These are phyloP conservation scores for Rhododendron griersonianum DNA, from an alignment of 148 eudicot genomes.

Conservation along the genomic window DNA sequence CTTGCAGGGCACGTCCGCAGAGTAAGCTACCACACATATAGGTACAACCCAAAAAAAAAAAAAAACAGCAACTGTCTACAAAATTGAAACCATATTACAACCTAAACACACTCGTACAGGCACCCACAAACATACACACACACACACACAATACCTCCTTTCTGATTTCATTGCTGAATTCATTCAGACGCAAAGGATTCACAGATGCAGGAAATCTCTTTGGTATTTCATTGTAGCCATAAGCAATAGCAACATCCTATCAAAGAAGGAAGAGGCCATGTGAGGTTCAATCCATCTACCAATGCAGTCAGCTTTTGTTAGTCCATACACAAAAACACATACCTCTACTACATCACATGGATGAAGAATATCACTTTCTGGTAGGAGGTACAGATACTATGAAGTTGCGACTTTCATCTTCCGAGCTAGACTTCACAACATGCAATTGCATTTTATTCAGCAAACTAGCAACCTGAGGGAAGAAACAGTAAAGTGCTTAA, in stretches of 20 bases:
- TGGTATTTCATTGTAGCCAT: conserved; percentile 89
- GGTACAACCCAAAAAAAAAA: too few species aligned
- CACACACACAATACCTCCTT: conserved; percentile 48
- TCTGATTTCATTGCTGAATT: conserved; percentile 65
- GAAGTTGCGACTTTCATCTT: too few species aligned
- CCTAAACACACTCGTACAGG: not conserved
- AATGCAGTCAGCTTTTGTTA: not conserved
- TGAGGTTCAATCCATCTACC: not conserved
- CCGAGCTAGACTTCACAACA: too few species aligned
- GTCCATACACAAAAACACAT: not conserved
- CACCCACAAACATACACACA: too few species aligned
- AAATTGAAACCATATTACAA: not conserved
- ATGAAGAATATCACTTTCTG: too few species aligned
- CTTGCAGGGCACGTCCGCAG: not conserved
- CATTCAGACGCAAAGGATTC: conserved; percentile 69
- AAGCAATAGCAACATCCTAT: conserved; percentile 97
- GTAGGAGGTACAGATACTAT: too few species aligned
- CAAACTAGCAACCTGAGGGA: too few species aligned
- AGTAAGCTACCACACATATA: not conserved
- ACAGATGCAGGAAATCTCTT: conserved; percentile 65
- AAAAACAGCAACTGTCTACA: too few species aligned
- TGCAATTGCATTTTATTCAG: too few species aligned
- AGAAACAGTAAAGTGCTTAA: not conserved
- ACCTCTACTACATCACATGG: too few species aligned
- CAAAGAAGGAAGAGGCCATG: not conserved